Evolutionary conservation across 768 basidiomycete species (phyloP).

Genomic region (Tricholoma saponaceum): DNA sequence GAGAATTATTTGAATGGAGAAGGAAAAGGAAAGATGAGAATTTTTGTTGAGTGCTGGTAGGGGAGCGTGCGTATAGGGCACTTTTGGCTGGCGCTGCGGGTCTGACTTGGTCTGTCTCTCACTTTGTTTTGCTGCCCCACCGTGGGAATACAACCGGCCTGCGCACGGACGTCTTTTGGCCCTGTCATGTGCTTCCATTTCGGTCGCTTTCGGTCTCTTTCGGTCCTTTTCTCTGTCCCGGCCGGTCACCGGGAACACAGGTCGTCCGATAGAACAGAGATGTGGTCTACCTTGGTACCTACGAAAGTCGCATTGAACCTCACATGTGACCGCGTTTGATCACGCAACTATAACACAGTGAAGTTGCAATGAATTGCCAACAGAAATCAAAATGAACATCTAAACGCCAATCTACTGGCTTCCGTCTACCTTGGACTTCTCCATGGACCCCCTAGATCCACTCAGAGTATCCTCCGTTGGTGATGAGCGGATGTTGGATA

Average conservation of each 20-base stretch:
- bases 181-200: neutral
- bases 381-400: too few species aligned
- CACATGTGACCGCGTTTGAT: too few species aligned
- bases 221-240: neutral
- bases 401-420: too few species aligned
- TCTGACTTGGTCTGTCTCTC: neutral
- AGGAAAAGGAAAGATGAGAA: too few species aligned
- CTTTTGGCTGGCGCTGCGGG: neutral
- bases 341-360: neutral
- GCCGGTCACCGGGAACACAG: neutral
- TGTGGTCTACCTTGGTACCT: too few species aligned
- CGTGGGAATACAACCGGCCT: constrained; percentile 2
- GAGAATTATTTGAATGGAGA: neutral
- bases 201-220: neutral
- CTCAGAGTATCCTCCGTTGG: neutral
- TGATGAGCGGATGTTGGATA: constrained; percentile 11
- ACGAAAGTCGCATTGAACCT: too few species aligned
- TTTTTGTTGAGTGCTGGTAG: neutral
- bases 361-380: too few species aligned
- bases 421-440: too few species aligned
- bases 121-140: neutral
- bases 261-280: too few species aligned
- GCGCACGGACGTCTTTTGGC: constrained; percentile 2
- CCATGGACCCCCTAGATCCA: too few species aligned
- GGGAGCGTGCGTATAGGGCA: neutral